These are phyloP conservation scores for Taphrina confusa DNA, from an alignment of 1,139 yeast species.

Conservation along the genomic window DNA sequence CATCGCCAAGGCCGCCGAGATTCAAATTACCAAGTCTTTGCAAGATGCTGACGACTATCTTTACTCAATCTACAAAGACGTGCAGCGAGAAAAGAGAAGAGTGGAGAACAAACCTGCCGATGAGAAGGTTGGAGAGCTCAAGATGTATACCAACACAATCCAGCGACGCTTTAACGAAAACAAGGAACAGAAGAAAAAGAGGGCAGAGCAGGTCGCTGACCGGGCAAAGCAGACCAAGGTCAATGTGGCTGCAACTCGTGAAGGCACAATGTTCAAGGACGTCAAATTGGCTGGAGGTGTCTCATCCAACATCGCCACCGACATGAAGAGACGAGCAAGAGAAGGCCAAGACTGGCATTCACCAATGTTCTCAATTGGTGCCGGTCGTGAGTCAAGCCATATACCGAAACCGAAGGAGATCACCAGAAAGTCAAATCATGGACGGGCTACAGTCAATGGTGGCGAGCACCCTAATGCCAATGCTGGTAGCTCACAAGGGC, in stretches of 20 bases:
- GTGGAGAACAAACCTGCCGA: conserved; percentile 25
- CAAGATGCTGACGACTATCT: conserved; percentile 38
- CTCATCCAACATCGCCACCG: conserved; percentile 35
- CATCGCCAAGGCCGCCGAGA: conserved; percentile 39
- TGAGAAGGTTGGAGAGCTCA: conserved; percentile 32
- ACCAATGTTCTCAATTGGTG: conserved; percentile 39
- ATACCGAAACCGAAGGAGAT: conserved; percentile 31
- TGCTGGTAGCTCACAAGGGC: conserved; percentile 1
- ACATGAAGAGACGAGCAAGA: conserved; percentile 38
- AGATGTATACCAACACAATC: conserved; percentile 38
- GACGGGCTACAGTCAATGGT: conserved; percentile 30
- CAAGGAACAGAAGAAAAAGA: conserved; percentile 36
- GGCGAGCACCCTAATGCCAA: conserved; percentile 25
- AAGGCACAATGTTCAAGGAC: conserved; percentile 38
- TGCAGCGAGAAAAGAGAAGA: conserved; percentile 37
- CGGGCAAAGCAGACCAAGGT: conserved; percentile 34
- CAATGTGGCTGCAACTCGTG: conserved; percentile 39
- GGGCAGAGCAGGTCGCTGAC: conserved; percentile 25
- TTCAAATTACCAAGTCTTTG: conserved; percentile 38
- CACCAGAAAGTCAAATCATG: conserved; percentile 23
- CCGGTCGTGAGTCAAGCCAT: conserved; percentile 20
- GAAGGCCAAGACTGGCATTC: conserved; percentile 41
- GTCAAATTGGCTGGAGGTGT: conserved; percentile 38
- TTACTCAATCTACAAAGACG: conserved; percentile 37
- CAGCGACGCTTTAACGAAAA: conserved; percentile 35